A percentile compares a stretch with the other conserved stretches of the same genome.
phyloP scores from a whole-genome alignment of 1,284 basidiomycete species.

The Cryptococcus sp. region DNA sequence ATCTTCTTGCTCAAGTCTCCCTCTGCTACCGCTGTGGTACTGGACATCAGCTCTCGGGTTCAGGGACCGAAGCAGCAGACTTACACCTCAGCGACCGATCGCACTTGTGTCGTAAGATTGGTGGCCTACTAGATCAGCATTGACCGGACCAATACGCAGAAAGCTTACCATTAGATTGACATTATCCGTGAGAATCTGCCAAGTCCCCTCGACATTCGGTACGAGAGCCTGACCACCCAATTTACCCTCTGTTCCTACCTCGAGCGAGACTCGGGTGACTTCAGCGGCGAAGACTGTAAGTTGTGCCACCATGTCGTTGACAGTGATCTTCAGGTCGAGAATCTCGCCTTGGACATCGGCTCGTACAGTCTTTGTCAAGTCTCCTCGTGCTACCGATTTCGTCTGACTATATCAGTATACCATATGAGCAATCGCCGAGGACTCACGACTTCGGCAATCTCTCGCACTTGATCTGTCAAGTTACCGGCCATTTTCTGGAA shows the following conservation, averaged over 20 bases:
- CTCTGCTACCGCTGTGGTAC: slow-evolving; percentile 90
- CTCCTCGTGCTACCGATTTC: slow-evolving; percentile 90
- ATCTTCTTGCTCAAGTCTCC: slow-evolving; percentile 88
- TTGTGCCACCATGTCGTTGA: slow-evolving; percentile 53
- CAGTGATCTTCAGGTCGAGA: slow-evolving; percentile 72
- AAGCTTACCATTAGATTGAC: slow-evolving; percentile 61
- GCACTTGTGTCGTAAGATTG: slow-evolving; percentile 93
- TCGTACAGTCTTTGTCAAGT: slow-evolving; percentile 81
- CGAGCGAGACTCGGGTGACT: slow-evolving; percentile 77
- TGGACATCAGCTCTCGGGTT: slow-evolving; percentile 7
- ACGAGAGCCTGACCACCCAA: slow-evolving; percentile 90
- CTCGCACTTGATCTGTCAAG: slow-evolving; percentile 93
- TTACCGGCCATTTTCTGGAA: slow-evolving; percentile 81
- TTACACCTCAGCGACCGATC: slow-evolving; percentile 85
- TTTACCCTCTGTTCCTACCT: slow-evolving; percentile 93
- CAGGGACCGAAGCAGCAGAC: background rate
- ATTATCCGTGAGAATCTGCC: slow-evolving; percentile 92
- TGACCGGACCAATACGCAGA: background rate
- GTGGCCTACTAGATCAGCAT: slow-evolving; percentile 25
- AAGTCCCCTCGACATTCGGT: slow-evolving; percentile 82
- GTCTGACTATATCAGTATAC: slow-evolving; percentile 52
- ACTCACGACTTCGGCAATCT: slow-evolving; percentile 80
- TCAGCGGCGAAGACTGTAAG: slow-evolving; percentile 55
- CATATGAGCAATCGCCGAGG: background rate
- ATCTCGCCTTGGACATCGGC: slow-evolving; percentile 98